phyloP scores from a whole-genome alignment of 805 yeast genomes.

The Tetrapisispora nanseiensis region DNA sequence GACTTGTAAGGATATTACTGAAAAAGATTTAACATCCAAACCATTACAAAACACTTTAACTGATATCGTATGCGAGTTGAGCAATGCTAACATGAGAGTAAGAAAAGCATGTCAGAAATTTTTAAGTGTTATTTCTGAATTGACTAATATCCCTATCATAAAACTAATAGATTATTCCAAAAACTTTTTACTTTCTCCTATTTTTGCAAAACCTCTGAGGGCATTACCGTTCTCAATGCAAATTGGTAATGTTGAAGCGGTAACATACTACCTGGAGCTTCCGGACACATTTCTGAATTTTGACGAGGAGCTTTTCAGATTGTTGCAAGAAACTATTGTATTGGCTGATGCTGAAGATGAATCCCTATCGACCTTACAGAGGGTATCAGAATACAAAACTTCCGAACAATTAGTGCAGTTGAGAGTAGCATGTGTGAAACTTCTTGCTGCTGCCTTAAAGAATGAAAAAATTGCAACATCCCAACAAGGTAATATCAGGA shows the following conservation, averaged over 20 bases:
- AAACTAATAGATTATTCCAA: constrained; percentile 76
- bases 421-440: constrained; percentile 79
- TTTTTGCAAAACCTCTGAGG: constrained; percentile 90
- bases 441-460: constrained; percentile 73
- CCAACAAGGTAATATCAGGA: constrained; percentile 67
- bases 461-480: constrained; percentile 74
- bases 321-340: constrained; percentile 83
- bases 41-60: constrained; percentile 76
- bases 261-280: constrained; percentile 77
- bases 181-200: constrained; percentile 75
- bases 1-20: constrained; percentile 55
- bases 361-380: constrained; percentile 77
- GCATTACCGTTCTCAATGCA: constrained; percentile 98
- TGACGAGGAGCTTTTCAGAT: constrained; percentile 78
- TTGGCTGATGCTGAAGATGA: constrained; percentile 97
- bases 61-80: constrained; percentile 85
- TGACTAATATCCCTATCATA: constrained; percentile 59
- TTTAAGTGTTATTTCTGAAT: constrained; percentile 54
- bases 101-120: constrained; percentile 74
- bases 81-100: constrained; percentile 76
- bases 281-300: constrained; percentile 76
- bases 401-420: constrained; percentile 79
- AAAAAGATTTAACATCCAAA: constrained; percentile 50
- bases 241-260: constrained; percentile 95
- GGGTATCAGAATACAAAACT: constrained; percentile 78